These are phyloP conservation scores for Pisolithus thermaeus DNA, from an alignment of 1,284 basidiomycete species.

Conservation along the genomic window DNA sequence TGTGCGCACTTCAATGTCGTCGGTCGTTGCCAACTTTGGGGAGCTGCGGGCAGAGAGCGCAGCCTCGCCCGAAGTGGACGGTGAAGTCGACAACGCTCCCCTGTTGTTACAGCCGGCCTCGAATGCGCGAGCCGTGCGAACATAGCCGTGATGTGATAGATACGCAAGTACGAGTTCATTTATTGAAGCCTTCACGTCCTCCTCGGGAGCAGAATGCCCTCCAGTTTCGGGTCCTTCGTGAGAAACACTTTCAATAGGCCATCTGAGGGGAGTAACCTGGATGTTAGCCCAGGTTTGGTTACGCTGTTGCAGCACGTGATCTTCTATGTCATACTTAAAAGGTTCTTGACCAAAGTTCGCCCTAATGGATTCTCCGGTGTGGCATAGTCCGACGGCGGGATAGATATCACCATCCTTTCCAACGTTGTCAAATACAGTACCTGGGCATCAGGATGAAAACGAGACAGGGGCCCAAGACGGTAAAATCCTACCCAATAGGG, in stretches of 20 bases:
- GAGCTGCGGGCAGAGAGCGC: conserved; percentile 3
- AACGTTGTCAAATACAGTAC: conserved; percentile 66
- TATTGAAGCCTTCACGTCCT: conserved; percentile 36
- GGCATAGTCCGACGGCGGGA: conserved; percentile 81
- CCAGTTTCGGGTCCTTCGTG: conserved; percentile 8
- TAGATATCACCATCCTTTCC: conserved; percentile 63
- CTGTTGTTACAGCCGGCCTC: conserved; percentile 39
- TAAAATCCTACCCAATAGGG: conserved; percentile 55
- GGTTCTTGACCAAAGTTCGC: conserved; percentile 84
- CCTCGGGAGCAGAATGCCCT: conserved; percentile 7
- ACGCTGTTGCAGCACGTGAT: conserved; percentile 64
- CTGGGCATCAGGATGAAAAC: conserved; percentile 30
- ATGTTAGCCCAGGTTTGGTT: conserved; percentile 61
- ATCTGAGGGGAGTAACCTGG: conserved; percentile 44
- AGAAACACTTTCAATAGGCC: conserved; percentile 16
- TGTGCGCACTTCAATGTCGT: conserved; percentile 60
- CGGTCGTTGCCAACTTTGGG: conserved; percentile 22
- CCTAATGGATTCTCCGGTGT: conserved; percentile 63
- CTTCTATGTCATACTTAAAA: conserved; percentile 86
- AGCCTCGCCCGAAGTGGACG: conserved; percentile 19
- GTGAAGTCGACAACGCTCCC: conserved; percentile 16
- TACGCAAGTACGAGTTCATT: conserved; percentile 75
- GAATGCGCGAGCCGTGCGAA: conserved; percentile 61
- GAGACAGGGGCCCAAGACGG: not conserved
- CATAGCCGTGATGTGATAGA: conserved; percentile 76